Evolutionary conservation across 257 asterid species (phyloP).

Genomic region (Ballota nigra): DNA sequence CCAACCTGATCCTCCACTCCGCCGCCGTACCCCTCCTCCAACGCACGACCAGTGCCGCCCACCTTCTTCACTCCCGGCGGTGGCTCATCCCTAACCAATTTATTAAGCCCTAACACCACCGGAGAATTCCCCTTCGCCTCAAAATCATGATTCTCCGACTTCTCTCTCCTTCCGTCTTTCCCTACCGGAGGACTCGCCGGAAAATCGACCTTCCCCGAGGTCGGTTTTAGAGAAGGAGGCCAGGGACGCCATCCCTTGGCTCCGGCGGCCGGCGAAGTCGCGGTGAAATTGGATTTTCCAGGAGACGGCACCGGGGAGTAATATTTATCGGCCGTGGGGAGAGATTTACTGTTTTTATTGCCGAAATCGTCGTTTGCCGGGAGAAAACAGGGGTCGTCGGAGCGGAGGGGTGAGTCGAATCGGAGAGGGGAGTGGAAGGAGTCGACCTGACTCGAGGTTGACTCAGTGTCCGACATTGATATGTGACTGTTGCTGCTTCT

Average conservation of each 20-base stretch:
- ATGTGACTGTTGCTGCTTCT: slow-evolving; percentile 55
- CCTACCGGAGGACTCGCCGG: slow-evolving; percentile 25
- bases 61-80: slow-evolving; percentile 46
- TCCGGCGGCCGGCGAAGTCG: slow-evolving; percentile 32
- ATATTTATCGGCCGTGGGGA: slow-evolving; percentile 41
- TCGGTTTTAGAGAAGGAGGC: slow-evolving; percentile 43
- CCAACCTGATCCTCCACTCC: slow-evolving; percentile 41
- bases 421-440: slow-evolving; percentile 82
- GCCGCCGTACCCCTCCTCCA: slow-evolving; percentile 44
- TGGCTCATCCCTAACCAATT: slow-evolving; percentile 46
- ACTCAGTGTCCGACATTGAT: slow-evolving; percentile 89
- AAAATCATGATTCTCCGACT: slow-evolving; percentile 39
- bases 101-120: slow-evolving; percentile 40
- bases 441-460: slow-evolving; percentile 67
- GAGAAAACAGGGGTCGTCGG: slow-evolving; percentile 53
- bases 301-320: slow-evolving; percentile 53
- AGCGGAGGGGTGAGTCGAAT: slow-evolving; percentile 60
- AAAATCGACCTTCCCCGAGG: slow-evolving; percentile 33
- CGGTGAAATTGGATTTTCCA: slow-evolving; percentile 34
- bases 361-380: slow-evolving; percentile 26
- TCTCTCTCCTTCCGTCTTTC: slow-evolving; percentile 28
- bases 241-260: slow-evolving; percentile 33
- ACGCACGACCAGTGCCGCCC: slow-evolving; percentile 31
- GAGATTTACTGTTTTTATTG: slow-evolving; percentile 36
- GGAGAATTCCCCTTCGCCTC: slow-evolving; percentile 36